A percentile compares a stretch with the other conserved stretches of the same genome.
These are phyloP conservation scores for Ceriops zippeliana DNA, from an alignment of 345 rosid genomes.

Conservation along the genomic window DNA sequence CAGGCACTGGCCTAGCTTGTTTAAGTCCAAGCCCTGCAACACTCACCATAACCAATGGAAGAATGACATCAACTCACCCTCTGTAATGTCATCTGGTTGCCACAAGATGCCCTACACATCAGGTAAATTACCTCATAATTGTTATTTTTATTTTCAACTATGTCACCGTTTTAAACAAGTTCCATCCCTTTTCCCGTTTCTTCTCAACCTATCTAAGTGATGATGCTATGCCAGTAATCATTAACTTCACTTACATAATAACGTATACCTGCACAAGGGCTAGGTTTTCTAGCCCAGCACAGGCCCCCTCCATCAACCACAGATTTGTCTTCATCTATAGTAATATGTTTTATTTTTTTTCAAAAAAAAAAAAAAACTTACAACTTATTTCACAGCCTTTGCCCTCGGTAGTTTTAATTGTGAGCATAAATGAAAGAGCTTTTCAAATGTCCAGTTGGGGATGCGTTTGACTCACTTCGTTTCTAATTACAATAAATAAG, in stretches of 20 bases:
- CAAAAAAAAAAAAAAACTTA: background rate
- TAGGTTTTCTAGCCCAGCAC: background rate
- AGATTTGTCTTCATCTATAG: background rate
- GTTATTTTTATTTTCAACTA: background rate
- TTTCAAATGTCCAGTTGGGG: too few relatives aligned
- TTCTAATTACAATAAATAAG: background rate
- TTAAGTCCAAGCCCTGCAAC: constrained; percentile 95
- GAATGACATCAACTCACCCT: constrained; percentile 63
- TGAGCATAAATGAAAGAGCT: too few relatives aligned
- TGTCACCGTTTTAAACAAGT: background rate
- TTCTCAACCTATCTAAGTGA: too few relatives aligned
- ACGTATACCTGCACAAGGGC: background rate
- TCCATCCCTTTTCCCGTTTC: background rate
- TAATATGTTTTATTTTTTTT: background rate
- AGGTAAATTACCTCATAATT: constrained; percentile 35
- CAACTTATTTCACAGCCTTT: background rate
- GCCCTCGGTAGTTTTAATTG: too few relatives aligned
- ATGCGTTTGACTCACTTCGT: background rate
- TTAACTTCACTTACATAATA: too few relatives aligned
- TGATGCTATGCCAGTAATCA: too few relatives aligned
- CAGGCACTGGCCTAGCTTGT: constrained; percentile 99
- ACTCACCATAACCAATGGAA: constrained; percentile 78
- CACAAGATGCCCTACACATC: constrained; percentile 57
- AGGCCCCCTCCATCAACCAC: background rate
- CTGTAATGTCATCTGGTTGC: constrained; percentile 51